phyloP scores from a whole-genome alignment of 306 rosid genomes.

The Fragaria ananassa region DNA sequence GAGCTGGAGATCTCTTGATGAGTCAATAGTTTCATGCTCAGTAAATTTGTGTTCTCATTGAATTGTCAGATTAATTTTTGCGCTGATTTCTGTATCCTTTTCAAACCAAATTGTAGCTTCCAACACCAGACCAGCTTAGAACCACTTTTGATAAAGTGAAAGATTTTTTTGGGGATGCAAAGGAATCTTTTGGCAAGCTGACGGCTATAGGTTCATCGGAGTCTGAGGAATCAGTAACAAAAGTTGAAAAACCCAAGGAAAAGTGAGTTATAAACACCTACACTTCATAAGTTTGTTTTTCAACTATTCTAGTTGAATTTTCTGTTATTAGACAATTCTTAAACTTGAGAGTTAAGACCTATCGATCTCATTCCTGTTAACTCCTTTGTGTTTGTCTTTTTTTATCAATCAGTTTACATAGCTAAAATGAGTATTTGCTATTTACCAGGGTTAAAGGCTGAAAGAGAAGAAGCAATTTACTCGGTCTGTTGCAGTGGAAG shows the following conservation, averaged over 20 bases:
- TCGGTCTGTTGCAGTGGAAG: slow-evolving; percentile 27
- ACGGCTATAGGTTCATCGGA: slow-evolving; percentile 39
- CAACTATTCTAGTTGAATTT: not conserved
- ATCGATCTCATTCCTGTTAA: not conserved
- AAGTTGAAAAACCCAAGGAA: slow-evolving; percentile 30
- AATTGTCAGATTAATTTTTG: not conserved
- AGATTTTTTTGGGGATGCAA: slow-evolving; percentile 86
- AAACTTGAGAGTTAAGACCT: not conserved
- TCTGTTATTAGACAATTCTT: slow-evolving; percentile 2
- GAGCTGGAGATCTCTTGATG: not conserved
- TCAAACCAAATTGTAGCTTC: slow-evolving; percentile 58
- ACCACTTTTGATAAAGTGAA: slow-evolving; percentile 74
- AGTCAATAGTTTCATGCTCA: not conserved
- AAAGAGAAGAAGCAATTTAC: slow-evolving; percentile 27
- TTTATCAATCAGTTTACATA: not conserved
- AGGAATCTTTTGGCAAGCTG: slow-evolving; percentile 78
- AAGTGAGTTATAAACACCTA: slow-evolving; percentile 52
- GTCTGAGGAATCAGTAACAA: slow-evolving; percentile 48
- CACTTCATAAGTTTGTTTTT: not conserved
- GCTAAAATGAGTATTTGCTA: not conserved
- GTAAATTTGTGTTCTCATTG: not conserved
- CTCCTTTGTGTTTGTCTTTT: slow-evolving; percentile 2
- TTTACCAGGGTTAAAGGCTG: slow-evolving; percentile 48
- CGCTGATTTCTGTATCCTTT: slow-evolving; percentile 13
- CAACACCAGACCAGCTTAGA: slow-evolving; percentile 76